Evolutionary conservation across 2,329 filamentous ascomycete species (phyloP).

Genomic region (Albifimbria verrucaria): DNA sequence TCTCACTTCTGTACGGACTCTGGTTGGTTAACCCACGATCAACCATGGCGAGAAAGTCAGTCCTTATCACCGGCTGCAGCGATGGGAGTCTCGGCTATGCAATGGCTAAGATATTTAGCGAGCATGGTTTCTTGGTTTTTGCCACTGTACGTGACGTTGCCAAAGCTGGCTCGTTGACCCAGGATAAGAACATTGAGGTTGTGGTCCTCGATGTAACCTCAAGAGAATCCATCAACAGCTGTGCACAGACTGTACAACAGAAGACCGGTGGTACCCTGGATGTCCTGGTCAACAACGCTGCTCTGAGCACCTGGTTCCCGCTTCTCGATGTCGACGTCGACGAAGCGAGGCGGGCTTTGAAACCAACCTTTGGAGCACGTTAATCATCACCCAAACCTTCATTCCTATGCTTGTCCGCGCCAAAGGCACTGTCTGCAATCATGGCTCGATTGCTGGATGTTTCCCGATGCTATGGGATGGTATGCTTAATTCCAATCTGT

Average conservation of each 20-base stretch:
- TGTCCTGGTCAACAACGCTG: slow-evolving; percentile 20
- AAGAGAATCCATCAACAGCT: slow-evolving; percentile 18
- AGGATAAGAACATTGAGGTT: slow-evolving; percentile 15
- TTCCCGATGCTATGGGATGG: not conserved
- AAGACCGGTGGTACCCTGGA: slow-evolving; percentile 16
- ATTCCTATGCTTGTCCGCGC: slow-evolving; percentile 22
- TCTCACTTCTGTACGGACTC: no score
- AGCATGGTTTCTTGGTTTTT: not conserved
- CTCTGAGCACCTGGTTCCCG: slow-evolving; percentile 11
- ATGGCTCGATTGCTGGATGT: slow-evolving; percentile 2
- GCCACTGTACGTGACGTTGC: not conserved
- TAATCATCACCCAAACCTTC: slow-evolving; percentile 36
- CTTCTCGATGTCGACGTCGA: slow-evolving; percentile 19
- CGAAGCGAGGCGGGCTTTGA: slow-evolving; percentile 20
- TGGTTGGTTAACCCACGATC: no score
- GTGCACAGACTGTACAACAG: slow-evolving; percentile 12
- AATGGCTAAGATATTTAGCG: not conserved
- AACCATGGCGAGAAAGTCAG: not conserved
- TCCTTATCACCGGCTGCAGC: not conserved
- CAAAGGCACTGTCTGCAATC: slow-evolving; percentile 23
- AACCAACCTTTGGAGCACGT: slow-evolving; percentile 35
- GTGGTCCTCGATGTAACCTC: slow-evolving; percentile 27
- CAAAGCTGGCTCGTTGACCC: slow-evolving; percentile 9
- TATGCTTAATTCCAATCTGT: slow-evolving; percentile 1
- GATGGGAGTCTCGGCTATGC: not conserved